Evolutionary conservation across 1,284 basidiomycete species (phyloP), one percentile per base, ranked within the genome.

Genomic region (Bondarzewia mesenterica): DNA sequence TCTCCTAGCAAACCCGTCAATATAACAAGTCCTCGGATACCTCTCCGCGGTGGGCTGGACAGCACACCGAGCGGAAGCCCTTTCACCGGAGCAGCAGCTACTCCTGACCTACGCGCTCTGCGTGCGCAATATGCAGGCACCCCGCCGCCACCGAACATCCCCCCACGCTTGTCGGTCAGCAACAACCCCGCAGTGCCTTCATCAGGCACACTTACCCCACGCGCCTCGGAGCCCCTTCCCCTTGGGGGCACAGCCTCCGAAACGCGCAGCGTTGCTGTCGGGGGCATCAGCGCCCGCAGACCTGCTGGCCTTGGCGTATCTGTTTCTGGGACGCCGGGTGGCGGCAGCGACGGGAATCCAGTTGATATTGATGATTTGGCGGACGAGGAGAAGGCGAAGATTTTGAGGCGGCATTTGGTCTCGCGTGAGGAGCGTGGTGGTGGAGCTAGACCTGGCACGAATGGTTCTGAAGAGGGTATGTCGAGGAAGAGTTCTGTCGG

Each of bases 331-430:
- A 39, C 27, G 12, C 32, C 37, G n/a, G 25, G 37, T 27, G 22
- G 18, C 27, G 20, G 20, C 54, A 58, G 63, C 62, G 46, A 62
- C 57, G 21, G 57, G 58, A 53, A 64, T 52, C 50, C 53, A 6
- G 40, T 74, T 20, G 53, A 55, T 27, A 58, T 84, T 22, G 81
- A 85, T 22, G 78, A 74, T 20, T 66, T 85, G 35, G 71, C 81
- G 0, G 85, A 88, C 38, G 87, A 89, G 56, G 89, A 93, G 60
- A 95, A 93, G 69, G 85, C 85, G 1, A 78, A 78, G 55, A 80
- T 95, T 0, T 67, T 96, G 12, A 70, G 85, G 42, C 76, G 80
- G 46, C 92, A 95, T 66, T 72, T 96, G 14, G 85, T 93, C 7
- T 78, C 82, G 7, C 80, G 78, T 20, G 78, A 86, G 45, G 86